Evolutionary conservation across 768 basidiomycete species (phyloP).

Genomic region (Lactarius trivialis): DNA sequence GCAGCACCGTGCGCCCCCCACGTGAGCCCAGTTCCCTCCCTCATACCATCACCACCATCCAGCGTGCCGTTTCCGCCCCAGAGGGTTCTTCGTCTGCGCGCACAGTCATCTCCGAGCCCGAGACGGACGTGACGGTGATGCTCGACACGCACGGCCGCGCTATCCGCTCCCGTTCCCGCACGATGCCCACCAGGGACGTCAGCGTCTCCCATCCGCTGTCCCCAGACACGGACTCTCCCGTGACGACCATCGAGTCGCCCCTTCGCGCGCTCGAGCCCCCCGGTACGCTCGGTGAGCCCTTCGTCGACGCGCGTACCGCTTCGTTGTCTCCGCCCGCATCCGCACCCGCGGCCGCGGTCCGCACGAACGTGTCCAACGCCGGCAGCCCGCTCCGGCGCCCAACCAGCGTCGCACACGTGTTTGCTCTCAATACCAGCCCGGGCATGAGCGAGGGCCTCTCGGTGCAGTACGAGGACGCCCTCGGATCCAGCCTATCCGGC

Average conservation of each 20-base stretch:
- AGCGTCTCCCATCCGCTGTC: neutral
- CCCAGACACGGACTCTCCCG: neutral
- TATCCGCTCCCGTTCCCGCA: neutral
- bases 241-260: neutral
- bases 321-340: too few relatives aligned
- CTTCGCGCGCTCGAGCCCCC: neutral
- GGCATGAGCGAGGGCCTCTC: constrained; percentile 19
- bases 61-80: neutral
- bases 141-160: constrained; percentile 11
- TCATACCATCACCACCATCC: neutral
- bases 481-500: constrained; percentile 9
- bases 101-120: constrained; percentile 8
- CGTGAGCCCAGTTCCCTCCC: neutral
- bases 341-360: too few relatives aligned
- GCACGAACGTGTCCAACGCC: neutral
- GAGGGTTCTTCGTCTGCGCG: neutral
- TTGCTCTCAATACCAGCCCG: constrained; percentile 11
- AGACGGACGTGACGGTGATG: constrained; percentile 7
- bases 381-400: constrained; percentile 9
- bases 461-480: constrained; percentile 12
- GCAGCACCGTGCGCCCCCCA: neutral
- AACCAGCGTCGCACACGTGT: neutral
- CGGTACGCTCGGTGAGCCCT: neutral
- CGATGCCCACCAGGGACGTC: neutral
- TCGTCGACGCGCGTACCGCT: constrained; percentile 2